phyloP scores from a whole-genome alignment of 2,329 filamentous ascomycete genomes.

The Aspergillus hiratsukae region DNA sequence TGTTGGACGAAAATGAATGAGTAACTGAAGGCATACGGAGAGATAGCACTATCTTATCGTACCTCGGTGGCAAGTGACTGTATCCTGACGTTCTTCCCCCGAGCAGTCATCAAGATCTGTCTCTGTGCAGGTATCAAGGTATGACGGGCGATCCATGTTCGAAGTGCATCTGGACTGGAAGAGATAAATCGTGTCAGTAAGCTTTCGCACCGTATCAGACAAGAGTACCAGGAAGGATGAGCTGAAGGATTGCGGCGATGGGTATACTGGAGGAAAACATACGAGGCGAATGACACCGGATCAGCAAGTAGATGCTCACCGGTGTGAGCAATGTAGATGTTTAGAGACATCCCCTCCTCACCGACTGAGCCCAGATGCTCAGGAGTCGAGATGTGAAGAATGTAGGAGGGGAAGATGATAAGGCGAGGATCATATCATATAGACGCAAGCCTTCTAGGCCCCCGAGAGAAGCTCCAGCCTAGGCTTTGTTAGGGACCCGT shows the following conservation, averaged over 20 bases:
- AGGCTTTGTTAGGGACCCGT: slow-evolving; percentile 11
- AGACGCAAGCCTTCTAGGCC: slow-evolving; percentile 6
- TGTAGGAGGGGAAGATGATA: slow-evolving; percentile 16
- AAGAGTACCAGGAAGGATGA: slow-evolving; percentile 4
- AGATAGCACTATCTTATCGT: slow-evolving; percentile 18
- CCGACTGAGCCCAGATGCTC: slow-evolving; percentile 25
- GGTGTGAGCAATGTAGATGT: slow-evolving; percentile 88
- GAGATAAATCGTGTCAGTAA: slow-evolving; percentile 17
- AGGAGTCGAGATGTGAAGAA: slow-evolving; percentile 12
- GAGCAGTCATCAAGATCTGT: slow-evolving; percentile 81
- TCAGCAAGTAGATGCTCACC: slow-evolving; percentile 81
- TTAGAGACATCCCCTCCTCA: slow-evolving; percentile 69
- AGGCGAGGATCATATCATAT: slow-evolving; percentile 4
- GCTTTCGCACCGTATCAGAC: slow-evolving; percentile 1
- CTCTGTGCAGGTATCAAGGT: slow-evolving; percentile 69
- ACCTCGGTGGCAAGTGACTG: slow-evolving; percentile 79
- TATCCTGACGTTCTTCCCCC: slow-evolving; percentile 77
- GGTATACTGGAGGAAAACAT: slow-evolving; percentile 32
- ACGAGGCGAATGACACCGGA: slow-evolving; percentile 70
- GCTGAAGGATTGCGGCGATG: not conserved
- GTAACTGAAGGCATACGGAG: not conserved
- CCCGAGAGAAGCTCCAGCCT: slow-evolving; percentile 14
- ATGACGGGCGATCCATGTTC: slow-evolving; percentile 71
- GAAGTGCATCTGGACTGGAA: slow-evolving; percentile 76
- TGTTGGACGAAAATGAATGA: slow-evolving; percentile 32